Conservation (phyloP, 768 basidiomycete genomes). For the Vishniacozyma victoriae region DNA sequence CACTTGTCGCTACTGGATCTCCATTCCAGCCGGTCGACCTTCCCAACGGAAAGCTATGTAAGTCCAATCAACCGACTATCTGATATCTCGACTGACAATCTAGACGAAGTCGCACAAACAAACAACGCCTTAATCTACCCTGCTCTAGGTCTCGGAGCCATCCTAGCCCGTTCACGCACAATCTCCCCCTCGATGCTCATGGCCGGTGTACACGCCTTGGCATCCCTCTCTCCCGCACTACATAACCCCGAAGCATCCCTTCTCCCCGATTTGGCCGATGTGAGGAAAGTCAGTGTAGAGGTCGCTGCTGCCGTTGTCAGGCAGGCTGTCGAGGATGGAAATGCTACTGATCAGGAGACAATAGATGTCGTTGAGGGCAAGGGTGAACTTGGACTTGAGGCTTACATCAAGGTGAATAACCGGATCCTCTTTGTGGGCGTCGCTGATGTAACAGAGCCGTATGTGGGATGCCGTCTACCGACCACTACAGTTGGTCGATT, state of each 20-base stretch:
- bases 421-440: constrained; percentile 38
- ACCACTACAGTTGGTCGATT: constrained; percentile 32
- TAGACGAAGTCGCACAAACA: constrained; percentile 35
- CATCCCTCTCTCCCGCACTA: constrained; percentile 68
- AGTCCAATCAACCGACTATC: constrained; percentile 2
- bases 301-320: constrained; percentile 75
- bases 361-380: constrained; percentile 39
- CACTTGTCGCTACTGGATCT: constrained; percentile 75
- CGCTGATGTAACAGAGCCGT: constrained; percentile 6
- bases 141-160: constrained; percentile 74
- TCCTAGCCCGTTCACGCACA: constrained; percentile 60
- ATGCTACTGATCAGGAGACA: constrained; percentile 50
- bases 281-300: constrained; percentile 66
- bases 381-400: constrained; percentile 30
- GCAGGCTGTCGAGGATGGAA: constrained; percentile 69
- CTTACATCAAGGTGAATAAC: constrained; percentile 54
- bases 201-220: constrained; percentile 69
- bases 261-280: constrained; percentile 70
- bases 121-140: constrained; percentile 63
- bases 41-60: constrained; percentile 59
- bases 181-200: constrained; percentile 82
- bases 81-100: neutral
- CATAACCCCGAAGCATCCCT: constrained; percentile 65
- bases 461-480: constrained; percentile 62
- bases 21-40: constrained; percentile 71